Evolutionary conservation across 768 basidiomycete species (phyloP), one percentile per base, ranked within the genome.

Genomic region (Boletus rufocinnamomeus): DNA sequence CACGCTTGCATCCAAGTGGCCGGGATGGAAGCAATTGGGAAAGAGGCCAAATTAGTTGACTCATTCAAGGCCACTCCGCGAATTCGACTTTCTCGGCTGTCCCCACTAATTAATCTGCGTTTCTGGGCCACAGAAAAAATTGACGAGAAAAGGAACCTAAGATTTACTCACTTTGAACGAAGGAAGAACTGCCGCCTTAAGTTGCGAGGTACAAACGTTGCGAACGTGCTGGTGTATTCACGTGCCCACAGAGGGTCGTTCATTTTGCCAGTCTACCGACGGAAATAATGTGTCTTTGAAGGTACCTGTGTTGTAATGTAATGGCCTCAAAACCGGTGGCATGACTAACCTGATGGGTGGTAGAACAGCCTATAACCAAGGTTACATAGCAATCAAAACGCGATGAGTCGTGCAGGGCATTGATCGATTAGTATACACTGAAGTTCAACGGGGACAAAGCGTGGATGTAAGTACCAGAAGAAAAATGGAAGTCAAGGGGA

Each of bases 361-460:
- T 41, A 57, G n/a, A 54, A 53, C 50, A 50, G 56, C 60, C 63
- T 54, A 61, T 63, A 60, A 69, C 63, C 62, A 63, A 57, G 28
- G 60, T 50, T 67, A 69, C 61, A 62, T 66, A 60, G 61, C 59
- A 71, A 70, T 64, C 63, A 70, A 67, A 54, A 59, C 56, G 49
- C 40, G 46, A 53, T 43, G 47, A 37, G 43, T 56, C 48, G 53
- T 69, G 63, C 58, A 55, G 52, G 58, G 57, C 56, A 64, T 66
- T 54, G 63, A 62, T 74, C 52, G 56, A 67, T 72, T 74, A 72
- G 67, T 58, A 69, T 72, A 72, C 71, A 72, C 52, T 60, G n/a
- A n/a, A n/a, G n/a, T 65, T 72, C 70, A 63, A 66, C 69, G n/a
- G 40, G 52, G 48, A 68, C 70, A 58, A 61, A 41, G 53, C 64